A percentile compares a stretch with the other conserved stretches of the same genome.
These are phyloP conservation scores for Osmozyma mogii DNA, from an alignment of 805 yeast species.

Conservation along the genomic window DNA sequence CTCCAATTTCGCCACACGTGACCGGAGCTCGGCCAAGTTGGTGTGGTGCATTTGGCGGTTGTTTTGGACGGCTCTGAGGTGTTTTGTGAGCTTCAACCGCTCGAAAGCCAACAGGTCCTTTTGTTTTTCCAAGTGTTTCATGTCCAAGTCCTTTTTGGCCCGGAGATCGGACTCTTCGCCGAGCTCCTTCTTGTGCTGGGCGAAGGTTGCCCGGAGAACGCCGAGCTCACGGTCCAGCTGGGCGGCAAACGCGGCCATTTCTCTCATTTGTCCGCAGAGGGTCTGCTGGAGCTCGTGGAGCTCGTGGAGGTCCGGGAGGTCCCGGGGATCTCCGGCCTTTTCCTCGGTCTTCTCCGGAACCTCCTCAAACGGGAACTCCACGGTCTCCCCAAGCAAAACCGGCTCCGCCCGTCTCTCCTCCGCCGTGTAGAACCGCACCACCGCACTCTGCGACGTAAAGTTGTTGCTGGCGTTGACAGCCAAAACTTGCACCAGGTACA, in stretches of 20 bases:
- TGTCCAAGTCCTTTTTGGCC: slow-evolving; percentile 21
- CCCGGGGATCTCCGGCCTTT: no score
- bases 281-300: no score
- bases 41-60: slow-evolving; percentile 4
- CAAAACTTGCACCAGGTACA: slow-evolving; percentile 29
- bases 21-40: slow-evolving; percentile 10
- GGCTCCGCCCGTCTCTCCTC: no score
- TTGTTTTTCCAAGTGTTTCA: slow-evolving; percentile 23
- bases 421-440: no score
- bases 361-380: no score
- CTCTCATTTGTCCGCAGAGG: no score
- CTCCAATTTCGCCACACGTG: slow-evolving; percentile 5
- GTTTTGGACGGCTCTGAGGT: slow-evolving; percentile 11
- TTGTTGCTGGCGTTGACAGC: slow-evolving; percentile 30
- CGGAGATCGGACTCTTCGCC: slow-evolving; percentile 27
- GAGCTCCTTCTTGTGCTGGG: slow-evolving; percentile 25
- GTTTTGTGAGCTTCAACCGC: slow-evolving; percentile 22
- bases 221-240: no score
- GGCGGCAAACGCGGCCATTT: no score
- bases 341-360: no score
- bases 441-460: slow-evolving; percentile 25
- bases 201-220: no score
- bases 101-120: slow-evolving; percentile 26
- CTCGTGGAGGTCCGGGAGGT: no score
- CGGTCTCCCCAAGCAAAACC: no score